Percentiles rank a stretch among this genome's conserved stretches.
Evolutionary conservation across 805 yeast species (phyloP).

Genomic region (Kuraishia hungarica): DNA sequence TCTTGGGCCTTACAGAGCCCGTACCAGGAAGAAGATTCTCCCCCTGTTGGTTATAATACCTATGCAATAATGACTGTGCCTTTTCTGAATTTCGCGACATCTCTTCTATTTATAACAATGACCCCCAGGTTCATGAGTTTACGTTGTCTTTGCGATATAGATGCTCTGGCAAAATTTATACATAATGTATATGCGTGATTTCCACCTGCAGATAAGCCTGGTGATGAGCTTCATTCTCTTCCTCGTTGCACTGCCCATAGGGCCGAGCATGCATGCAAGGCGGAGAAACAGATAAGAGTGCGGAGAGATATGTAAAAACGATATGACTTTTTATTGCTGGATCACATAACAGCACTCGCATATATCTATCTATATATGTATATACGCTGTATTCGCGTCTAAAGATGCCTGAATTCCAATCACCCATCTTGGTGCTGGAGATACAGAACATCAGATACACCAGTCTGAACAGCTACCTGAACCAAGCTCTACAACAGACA

Average conservation of each 20-base stretch:
- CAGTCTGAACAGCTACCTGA: not conserved
- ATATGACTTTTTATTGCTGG: too few species aligned
- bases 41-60: constrained; percentile 56
- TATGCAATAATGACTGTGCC: constrained; percentile 60
- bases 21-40: constrained; percentile 19
- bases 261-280: not conserved
- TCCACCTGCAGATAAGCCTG: not conserved
- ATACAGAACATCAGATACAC: not conserved
- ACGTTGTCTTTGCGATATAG: not conserved
- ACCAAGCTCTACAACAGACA: not conserved
- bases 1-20: constrained; percentile 51
- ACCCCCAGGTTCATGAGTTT: not conserved
- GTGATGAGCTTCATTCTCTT: not conserved
- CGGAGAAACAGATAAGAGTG: not conserved
- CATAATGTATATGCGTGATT: not conserved
- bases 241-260: not conserved
- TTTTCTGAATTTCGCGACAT: constrained; percentile 79
- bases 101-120: not conserved
- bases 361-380: too few species aligned
- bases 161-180: not conserved
- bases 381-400: not conserved
- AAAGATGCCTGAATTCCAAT: not conserved
- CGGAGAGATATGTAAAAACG: not conserved
- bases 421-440: not conserved
- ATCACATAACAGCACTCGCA: too few species aligned